Base-by-base conservation (phyloP, 768 basidiomycete genomes). In the Amanita subjunquillea region DNA sequence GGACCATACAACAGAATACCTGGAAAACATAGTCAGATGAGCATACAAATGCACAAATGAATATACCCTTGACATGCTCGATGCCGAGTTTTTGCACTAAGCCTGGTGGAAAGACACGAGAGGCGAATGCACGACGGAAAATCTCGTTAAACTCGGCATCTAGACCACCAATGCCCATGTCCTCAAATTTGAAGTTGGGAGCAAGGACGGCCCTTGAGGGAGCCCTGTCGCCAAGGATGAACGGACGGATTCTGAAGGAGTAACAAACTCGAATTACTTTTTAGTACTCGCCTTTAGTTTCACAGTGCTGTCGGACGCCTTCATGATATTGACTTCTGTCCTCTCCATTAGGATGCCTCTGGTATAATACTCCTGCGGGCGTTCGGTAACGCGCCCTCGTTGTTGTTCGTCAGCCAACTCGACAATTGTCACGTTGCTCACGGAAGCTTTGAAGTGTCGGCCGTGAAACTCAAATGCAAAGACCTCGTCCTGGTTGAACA, bases 121-220 rank as follows among this genome's bases (percentile, higher is more conserved):
- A 91, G 0, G 96, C 94, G 64, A 99, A 99, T 0, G 96, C 96
- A 62, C 96, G 87, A 64, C 96, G 89, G 75, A 99, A 99, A 62
- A 99, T 99, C 40, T 91, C 85, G 52, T 82, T 82, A 64, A 99
- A 99, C 64, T 99, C 96, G 6, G 81, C 75, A 65, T 99, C 96
- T 32, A 99, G 74, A 62, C 96, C 96, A 62, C 96, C 96, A 61
- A 99, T 98, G 15, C 96, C 96, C 95, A 99, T 98, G 66, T 99
- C 96, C 62, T 95, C 90, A 56, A 99, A 99, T 68, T 96, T 98
- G 80, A 99, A 99, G 69, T 97, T 97, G 1, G 96, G 92, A 0
- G 92, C 85, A 8, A 99, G 78, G 59, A 99, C 95, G 0, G 96
- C 92, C 64, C 97, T 98, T 6, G 93, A 82, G 4, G 92, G 84